A percentile compares a stretch with the other conserved stretches of the same genome.
Evolutionary conservation across 306 rosid species (phyloP).

Genomic region (Lathyrus aphaca): DNA sequence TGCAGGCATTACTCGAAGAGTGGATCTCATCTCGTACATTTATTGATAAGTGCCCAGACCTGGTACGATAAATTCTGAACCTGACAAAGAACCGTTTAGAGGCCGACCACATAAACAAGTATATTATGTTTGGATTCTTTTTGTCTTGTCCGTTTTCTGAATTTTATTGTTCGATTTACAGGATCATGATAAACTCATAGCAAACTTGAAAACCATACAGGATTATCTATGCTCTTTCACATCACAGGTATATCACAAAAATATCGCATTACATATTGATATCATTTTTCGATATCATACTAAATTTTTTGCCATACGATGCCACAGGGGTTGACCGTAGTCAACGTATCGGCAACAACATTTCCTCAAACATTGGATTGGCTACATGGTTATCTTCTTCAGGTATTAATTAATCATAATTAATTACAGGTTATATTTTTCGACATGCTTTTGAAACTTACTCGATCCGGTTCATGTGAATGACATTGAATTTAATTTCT

Average conservation of each 20-base stretch:
- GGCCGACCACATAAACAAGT: slow-evolving; percentile 2
- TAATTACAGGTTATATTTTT: not conserved
- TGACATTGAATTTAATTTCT: slow-evolving; percentile 33
- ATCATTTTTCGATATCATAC: no score
- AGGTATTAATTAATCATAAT: slow-evolving; percentile 50
- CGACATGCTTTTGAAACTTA: slow-evolving; percentile 3
- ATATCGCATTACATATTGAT: no score
- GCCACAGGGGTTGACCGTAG: slow-evolving; percentile 84
- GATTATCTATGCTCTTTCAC: slow-evolving; percentile 90
- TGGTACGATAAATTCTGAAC: slow-evolving; percentile 51
- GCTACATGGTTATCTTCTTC: slow-evolving; percentile 87
- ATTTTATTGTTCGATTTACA: slow-evolving; percentile 46
- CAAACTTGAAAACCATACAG: slow-evolving; percentile 90
- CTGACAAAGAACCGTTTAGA: not conserved
- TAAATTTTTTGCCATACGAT: slow-evolving; percentile 23
- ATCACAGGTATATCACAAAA: slow-evolving; percentile 65
- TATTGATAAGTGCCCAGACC: slow-evolving; percentile 61
- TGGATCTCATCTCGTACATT: slow-evolving; percentile 69
- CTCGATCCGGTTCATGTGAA: slow-evolving; percentile 1
- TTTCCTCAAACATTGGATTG: slow-evolving; percentile 93
- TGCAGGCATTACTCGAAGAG: slow-evolving; percentile 95
- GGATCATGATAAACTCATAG: slow-evolving; percentile 76
- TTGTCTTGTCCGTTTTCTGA: slow-evolving; percentile 14
- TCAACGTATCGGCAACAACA: slow-evolving; percentile 83
- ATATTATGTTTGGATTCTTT: slow-evolving; percentile 9